Evolutionary conservation across 2,329 filamentous ascomycete species (phyloP).

Genomic region (Emmonsiellopsis sp.): DNA sequence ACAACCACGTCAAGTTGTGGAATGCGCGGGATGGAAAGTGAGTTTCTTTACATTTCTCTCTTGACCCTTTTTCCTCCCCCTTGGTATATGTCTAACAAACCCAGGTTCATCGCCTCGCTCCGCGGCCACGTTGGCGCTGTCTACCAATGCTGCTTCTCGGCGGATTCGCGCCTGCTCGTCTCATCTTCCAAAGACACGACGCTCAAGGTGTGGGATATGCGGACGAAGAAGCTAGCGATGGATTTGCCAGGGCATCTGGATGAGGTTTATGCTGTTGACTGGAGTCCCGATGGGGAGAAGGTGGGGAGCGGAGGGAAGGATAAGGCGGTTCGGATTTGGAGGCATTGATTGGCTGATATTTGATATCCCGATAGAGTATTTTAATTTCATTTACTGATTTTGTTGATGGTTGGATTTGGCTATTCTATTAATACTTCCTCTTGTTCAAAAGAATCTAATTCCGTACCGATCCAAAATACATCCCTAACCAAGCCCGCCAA

Average conservation of each 20-base stretch:
- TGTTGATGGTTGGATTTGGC: too few relatives aligned
- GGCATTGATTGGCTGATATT: conserved; percentile 37
- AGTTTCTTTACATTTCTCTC: conserved; percentile 16
- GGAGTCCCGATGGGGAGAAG: conserved; percentile 81
- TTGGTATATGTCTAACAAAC: conserved; percentile 2
- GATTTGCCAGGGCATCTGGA: conserved; percentile 87
- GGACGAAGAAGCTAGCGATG: conserved; percentile 68
- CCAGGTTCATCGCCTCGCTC: conserved; percentile 74
- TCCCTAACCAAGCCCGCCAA: too few relatives aligned
- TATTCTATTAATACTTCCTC: too few relatives aligned
- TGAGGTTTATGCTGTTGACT: conserved; percentile 90
- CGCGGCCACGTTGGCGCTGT: conserved; percentile 85
- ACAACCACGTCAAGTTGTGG: conserved; percentile 94
- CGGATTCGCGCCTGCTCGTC: conserved; percentile 81
- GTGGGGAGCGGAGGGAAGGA: conserved; percentile 92
- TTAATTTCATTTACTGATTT: too few relatives aligned
- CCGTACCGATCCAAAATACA: too few relatives aligned
- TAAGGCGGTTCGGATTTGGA: conserved; percentile 62
- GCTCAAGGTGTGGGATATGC: conserved; percentile 88
- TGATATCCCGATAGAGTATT: too few relatives aligned
- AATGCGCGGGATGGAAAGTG: conserved; percentile 59
- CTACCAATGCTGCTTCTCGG: conserved; percentile 86
- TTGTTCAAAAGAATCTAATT: too few relatives aligned
- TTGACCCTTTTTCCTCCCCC: conserved; percentile 2
- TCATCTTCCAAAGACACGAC: conserved; percentile 88